phyloP scores from a whole-genome alignment of 2,329 filamentous ascomycete species.

The Sphaerulina populicola region DNA sequence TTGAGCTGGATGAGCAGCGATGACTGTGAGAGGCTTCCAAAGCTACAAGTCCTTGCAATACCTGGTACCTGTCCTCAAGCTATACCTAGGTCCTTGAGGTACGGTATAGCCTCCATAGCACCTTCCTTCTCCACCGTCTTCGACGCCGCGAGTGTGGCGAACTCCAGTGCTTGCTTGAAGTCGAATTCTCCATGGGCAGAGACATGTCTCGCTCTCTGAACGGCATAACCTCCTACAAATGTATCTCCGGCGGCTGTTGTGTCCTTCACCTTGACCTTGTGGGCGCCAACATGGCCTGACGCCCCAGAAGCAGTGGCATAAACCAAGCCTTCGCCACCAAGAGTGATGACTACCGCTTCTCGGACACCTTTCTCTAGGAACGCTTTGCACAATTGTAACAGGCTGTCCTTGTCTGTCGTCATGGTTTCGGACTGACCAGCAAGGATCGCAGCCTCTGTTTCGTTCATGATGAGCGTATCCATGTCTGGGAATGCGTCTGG shows the following conservation, averaged over 20 bases:
- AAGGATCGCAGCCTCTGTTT: conserved; percentile 75
- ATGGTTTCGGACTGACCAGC: conserved; percentile 40
- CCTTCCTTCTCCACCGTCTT: conserved; percentile 58
- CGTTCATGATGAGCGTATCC: conserved; percentile 77
- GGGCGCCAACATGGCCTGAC: conserved; percentile 39
- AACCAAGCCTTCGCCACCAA: conserved; percentile 51
- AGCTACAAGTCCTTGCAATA: neutral
- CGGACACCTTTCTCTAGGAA: conserved; percentile 64
- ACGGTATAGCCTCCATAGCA: conserved; percentile 60
- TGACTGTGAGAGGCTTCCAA: too few relatives aligned
- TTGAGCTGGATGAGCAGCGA: too few relatives aligned
- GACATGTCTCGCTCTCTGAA: conserved; percentile 54
- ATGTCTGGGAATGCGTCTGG: conserved; percentile 57
- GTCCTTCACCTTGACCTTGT: conserved; percentile 72
- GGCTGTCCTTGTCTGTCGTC: conserved; percentile 32
- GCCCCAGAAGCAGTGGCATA: conserved; percentile 23
- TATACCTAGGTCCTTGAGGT: conserved; percentile 47
- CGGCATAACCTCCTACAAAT: conserved; percentile 80
- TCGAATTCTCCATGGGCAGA: conserved; percentile 39
- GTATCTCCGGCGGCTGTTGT: conserved; percentile 93
- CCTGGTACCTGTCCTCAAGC: neutral
- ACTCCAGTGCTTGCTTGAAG: conserved; percentile 51
- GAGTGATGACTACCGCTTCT: conserved; percentile 74
- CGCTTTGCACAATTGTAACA: conserved; percentile 33
- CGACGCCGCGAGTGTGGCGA: conserved; percentile 55